phyloP scores from a whole-genome alignment of 768 basidiomycete genomes.

The Macrocybe gigantea region DNA sequence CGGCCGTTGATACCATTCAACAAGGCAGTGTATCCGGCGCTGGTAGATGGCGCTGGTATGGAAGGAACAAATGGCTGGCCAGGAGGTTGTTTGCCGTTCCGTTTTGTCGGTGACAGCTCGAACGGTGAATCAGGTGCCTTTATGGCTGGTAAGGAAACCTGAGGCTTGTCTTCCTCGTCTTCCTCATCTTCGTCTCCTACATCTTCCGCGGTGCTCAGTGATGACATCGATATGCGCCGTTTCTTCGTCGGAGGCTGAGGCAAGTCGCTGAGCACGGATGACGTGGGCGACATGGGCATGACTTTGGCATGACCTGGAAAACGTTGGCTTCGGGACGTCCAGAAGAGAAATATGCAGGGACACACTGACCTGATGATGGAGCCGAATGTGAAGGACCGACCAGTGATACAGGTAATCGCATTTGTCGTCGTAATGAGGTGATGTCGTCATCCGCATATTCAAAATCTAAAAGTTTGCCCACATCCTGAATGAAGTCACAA shows the following conservation, averaged over 20 bases:
- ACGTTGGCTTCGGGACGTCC: constrained; percentile 18
- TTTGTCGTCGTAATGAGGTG: constrained; percentile 62
- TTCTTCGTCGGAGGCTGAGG: constrained; percentile 44
- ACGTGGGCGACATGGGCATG: constrained; percentile 35
- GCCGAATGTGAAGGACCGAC: constrained; percentile 38
- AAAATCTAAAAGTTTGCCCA: constrained; percentile 74
- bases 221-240: constrained; percentile 46
- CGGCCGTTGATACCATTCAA: constrained; percentile 40
- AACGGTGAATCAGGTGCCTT: constrained; percentile 19
- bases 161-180: constrained; percentile 54
- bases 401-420: constrained; percentile 47
- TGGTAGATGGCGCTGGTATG: constrained; percentile 27
- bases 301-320: constrained; percentile 15
- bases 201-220: constrained; percentile 44
- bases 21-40: constrained; percentile 29
- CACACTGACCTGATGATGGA: constrained; percentile 46
- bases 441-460: constrained; percentile 69
- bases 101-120: constrained; percentile 16
- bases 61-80: constrained; percentile 14
- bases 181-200: constrained; percentile 40
- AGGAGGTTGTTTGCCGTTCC: constrained; percentile 49
- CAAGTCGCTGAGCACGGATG: constrained; percentile 45
- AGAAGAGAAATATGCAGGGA: constrained; percentile 6
- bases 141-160: constrained; percentile 39
- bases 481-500: constrained; percentile 45